Base-by-base conservation (phyloP, 345 rosid genomes). In the Sonneratia alba region DNA sequence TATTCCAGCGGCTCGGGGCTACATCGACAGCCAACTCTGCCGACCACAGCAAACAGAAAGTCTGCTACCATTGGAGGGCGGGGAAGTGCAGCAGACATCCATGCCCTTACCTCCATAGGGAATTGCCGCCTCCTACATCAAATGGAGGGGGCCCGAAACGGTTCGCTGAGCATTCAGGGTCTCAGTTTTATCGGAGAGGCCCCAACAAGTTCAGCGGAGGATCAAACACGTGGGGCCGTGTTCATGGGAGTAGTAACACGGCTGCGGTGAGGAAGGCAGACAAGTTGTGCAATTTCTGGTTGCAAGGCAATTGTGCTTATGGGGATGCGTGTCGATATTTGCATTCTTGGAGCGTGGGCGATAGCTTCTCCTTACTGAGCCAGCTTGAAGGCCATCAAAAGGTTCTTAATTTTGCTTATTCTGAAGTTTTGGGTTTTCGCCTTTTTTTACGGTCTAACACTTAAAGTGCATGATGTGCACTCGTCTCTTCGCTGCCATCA, bases 311-410 rank as follows among this genome's bases (percentile, higher is more conserved):
- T 19, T 96, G 99, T 77, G 73, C 24, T 11, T 89, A 83, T 53
- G 97, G 90, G 19, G 99, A 96, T 13, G 86, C 77, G 80, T 91
- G 99, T 74, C 84, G 84, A 78, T 96, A 27, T 74, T 81, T 92
- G 81, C 99, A 96, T 84, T 85, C 87, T n/a, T 92, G 99, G 99
- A 89, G 83, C 70, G 73, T 84, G 74, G 98, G 99, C 27, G 96
- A 90, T 24, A 67, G 85, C n/a, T 91, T 96, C 67, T 69, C 86
- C 14, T 74, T 89, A 73, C 55, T 92, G 82, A 91, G 90, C 55
- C 91, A 87, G 73, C 93, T 96, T 48, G 99, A 92, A 74, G 98
- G 98, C 24, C 99, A 92, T 78, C 86, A 87, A 45, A 84, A 87
- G 90, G 99, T 95, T 70, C 73, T 61, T 38, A 36, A 1, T 70